Percentiles rank a stretch among this genome's conserved stretches.
These are phyloP conservation scores for Orbilia ellipsospora DNA, from an alignment of 2,329 filamentous ascomycete genomes.

Conservation along the genomic window DNA sequence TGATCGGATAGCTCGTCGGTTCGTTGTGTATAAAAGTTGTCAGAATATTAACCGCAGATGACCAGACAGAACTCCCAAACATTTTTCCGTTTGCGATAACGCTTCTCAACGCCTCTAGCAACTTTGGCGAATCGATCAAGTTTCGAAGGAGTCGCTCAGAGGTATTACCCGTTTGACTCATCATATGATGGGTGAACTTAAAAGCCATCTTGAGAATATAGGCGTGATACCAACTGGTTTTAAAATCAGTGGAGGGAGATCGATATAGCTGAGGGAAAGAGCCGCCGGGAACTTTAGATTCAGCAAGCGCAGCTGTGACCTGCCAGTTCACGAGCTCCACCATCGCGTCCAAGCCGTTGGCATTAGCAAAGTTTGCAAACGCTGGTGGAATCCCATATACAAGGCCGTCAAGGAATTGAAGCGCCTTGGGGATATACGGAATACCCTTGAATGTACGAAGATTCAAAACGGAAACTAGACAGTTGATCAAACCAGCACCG, in stretches of 20 bases:
- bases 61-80: conserved; percentile 96
- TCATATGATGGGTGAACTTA: conserved; percentile 96
- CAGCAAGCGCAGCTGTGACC: conserved; percentile 74
- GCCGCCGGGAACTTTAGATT: conserved; percentile 73
- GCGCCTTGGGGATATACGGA: conserved; percentile 82
- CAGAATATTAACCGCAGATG: conserved; percentile 87
- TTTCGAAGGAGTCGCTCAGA: conserved; percentile 92
- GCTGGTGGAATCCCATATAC: conserved; percentile 87
- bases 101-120: conserved; percentile 80
- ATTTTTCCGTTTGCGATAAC: conserved; percentile 82
- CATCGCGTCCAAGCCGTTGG: conserved; percentile 87
- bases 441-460: conserved; percentile 84
- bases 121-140: conserved; percentile 88
- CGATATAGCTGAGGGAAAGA: conserved; percentile 78
- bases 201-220: conserved; percentile 81
- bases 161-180: conserved; percentile 82
- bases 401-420: conserved; percentile 88
- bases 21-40: conserved; percentile 99
- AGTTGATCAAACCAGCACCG: conserved; percentile 86
- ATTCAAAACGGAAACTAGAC: conserved; percentile 87
- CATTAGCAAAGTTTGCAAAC: conserved; percentile 82
- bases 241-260: conserved; percentile 89
- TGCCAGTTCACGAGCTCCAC: conserved; percentile 86
- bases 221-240: conserved; percentile 67
- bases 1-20: conserved; percentile 94